Evolutionary conservation across 2,329 filamentous ascomycete species (phyloP).

Genomic region (Aspergillus arachidicola): DNA sequence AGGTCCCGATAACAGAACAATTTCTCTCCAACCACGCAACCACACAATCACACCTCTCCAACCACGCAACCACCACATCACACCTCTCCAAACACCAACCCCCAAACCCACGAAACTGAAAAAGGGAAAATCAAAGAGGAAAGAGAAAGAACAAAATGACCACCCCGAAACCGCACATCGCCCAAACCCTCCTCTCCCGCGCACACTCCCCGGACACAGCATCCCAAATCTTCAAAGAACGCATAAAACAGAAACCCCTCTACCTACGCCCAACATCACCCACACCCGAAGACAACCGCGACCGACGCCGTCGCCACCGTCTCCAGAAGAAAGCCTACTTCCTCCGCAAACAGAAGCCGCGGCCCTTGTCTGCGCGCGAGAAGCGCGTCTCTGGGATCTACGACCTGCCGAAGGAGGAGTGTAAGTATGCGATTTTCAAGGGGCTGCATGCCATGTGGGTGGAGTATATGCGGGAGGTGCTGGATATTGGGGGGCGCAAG

Average conservation of each 20-base stretch:
- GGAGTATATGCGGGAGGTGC: constrained; percentile 79
- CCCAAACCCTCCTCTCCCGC: constrained; percentile 69
- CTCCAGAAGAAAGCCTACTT: constrained; percentile 52
- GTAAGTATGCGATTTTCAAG: constrained; percentile 74
- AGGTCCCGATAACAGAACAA: not conserved
- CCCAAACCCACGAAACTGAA: not conserved
- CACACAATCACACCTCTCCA: not conserved
- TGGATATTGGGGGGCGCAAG: constrained; percentile 58
- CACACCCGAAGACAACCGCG: constrained; percentile 54
- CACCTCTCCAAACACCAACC: not conserved
- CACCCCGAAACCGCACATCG: constrained; percentile 46
- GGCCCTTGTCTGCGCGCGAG: constrained; percentile 76
- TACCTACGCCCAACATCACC: constrained; percentile 77
- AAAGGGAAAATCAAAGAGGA: not conserved
- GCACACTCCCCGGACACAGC: constrained; percentile 77
- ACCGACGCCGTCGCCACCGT: constrained; percentile 55
- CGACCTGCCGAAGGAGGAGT: constrained; percentile 68
- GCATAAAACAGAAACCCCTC: constrained; percentile 79
- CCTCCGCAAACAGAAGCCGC: constrained; percentile 56
- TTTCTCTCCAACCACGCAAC: not conserved
- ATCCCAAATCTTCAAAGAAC: constrained; percentile 74
- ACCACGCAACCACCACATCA: not conserved
- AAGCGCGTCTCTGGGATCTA: constrained; percentile 74
- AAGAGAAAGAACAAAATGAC: constrained; percentile 19
- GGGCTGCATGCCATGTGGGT: constrained; percentile 79